Evolutionary conservation across 306 rosid species (phyloP), one percentile per base, ranked within the genome.

Genomic region (Erythrophleum fordii): DNA sequence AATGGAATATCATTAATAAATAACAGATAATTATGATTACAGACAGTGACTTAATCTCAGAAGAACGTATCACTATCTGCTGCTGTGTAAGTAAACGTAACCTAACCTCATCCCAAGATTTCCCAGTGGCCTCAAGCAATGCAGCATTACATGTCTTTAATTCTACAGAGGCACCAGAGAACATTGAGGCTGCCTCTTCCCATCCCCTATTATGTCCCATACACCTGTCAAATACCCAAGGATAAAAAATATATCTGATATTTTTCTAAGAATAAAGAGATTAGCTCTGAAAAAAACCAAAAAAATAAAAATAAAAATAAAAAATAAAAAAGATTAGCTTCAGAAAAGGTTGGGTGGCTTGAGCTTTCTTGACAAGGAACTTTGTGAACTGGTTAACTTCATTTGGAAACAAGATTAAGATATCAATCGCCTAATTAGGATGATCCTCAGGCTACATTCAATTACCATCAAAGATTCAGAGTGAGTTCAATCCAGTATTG

Each of bases 111-210:
- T 89, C 89, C 99, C 99, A 95, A 49, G 97, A 90, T 83, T 86
- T 95, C 70, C 97, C 99, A 35, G 93, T 77, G 69, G 96, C 87
- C 80, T 93, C 97, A 6, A 95, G 97, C 83, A 95, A 86, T 72
- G 99, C 99, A 69, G 97, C 99, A 73, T 95, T 93, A 84, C 97
- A 93, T 46, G 97, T 87, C 85, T 91, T 93, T 34, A 95, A 82
- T 88, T 95, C 97, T 69, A 95, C 85, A 61, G 95, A 85, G 80
- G 92, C 90, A 46, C 99, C 97, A 25, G 92, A 83, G 76, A 95
- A 79, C 95, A 93, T 90, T 81, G 99, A 95, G 77, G 99, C 97
- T 11, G 99, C 99, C 87, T 95, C 97, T 81, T 95, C 99, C 97
- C 97, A 95, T 14, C 99, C 99, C 85, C 82, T 90, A 81, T 95